Conservation (phyloP, 768 basidiomycete species). For the Termitomyces sp. region DNA sequence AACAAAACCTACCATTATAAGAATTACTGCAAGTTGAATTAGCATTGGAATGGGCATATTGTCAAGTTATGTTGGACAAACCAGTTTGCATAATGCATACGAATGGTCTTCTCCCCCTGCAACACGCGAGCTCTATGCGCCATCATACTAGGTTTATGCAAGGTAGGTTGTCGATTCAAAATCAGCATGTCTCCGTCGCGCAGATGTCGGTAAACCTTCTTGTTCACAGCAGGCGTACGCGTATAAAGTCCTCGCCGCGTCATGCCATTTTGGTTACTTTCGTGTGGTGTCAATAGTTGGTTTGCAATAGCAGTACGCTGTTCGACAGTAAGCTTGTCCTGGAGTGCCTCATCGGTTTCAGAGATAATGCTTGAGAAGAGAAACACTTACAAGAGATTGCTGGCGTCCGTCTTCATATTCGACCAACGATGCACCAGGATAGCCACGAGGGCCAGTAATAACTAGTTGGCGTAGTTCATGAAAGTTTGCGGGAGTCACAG, state of each 20-base stretch:
- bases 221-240: conserved; percentile 77
- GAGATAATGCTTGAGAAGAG: not conserved
- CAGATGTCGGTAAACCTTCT: conserved; percentile 96
- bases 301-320: conserved; percentile 95
- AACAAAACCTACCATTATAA: conserved; percentile 70
- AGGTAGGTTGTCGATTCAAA: conserved; percentile 94
- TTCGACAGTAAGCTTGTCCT: conserved; percentile 85
- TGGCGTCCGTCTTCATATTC: conserved; percentile 93
- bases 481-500: conserved; percentile 89
- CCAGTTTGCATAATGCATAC: conserved; percentile 99
- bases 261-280: conserved; percentile 49
- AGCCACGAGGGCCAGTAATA: conserved; percentile 80
- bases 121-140: conserved; percentile 88
- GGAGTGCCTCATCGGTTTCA: conserved; percentile 2
- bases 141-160: conserved; percentile 99
- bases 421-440: conserved; percentile 92
- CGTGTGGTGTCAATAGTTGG: conserved; percentile 87
- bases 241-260: conserved; percentile 61
- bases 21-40: conserved; percentile 63
- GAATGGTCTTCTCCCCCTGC: conserved; percentile 95
- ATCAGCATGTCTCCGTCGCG: conserved; percentile 93
- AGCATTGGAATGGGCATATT: not conserved
- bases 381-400: conserved; percentile 62
- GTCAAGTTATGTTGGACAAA: conserved; percentile 28
- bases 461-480: conserved; percentile 85